Conservation (phyloP, 176 grass and related monocot species). For the Poa pratensis region DNA sequence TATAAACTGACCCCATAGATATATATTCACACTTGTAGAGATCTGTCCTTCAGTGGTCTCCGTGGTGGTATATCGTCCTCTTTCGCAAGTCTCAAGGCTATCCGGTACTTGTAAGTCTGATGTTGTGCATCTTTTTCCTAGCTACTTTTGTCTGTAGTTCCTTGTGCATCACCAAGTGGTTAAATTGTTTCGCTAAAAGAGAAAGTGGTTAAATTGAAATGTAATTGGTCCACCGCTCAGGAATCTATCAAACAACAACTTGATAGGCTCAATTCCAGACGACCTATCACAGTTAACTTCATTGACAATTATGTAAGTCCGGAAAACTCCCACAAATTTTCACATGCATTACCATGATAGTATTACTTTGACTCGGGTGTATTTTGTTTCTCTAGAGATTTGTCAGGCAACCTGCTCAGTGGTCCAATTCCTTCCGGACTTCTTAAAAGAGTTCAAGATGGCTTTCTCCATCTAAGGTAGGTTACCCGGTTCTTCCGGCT, state of each 20-base stretch:
- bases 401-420: constrained; percentile 50
- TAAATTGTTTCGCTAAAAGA: not conserved
- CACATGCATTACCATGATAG: not conserved
- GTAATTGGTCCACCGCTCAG: constrained; percentile 23
- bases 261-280: constrained; percentile 64
- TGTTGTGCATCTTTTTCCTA: not conserved
- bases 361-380: not conserved
- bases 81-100: constrained; percentile 45
- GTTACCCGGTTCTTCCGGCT: not conserved
- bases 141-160: not conserved
- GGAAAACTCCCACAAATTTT: not conserved
- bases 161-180: not conserved
- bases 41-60: constrained; percentile 45
- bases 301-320: constrained; percentile 58
- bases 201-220: not conserved
- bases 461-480: constrained; percentile 54
- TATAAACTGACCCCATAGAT: not conserved
- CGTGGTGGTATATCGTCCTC: constrained; percentile 44
- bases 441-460: constrained; percentile 48
- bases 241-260: constrained; percentile 75
- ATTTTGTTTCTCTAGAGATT: constrained; percentile 49
- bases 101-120: constrained; percentile 50
- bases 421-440: constrained; percentile 52
- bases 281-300: constrained; percentile 45
- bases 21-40: constrained; percentile 34